These are phyloP conservation scores for Cladochytrium replicatum DNA, from an alignment of 192 early-diverging fungal genomes.

Conservation along the genomic window DNA sequence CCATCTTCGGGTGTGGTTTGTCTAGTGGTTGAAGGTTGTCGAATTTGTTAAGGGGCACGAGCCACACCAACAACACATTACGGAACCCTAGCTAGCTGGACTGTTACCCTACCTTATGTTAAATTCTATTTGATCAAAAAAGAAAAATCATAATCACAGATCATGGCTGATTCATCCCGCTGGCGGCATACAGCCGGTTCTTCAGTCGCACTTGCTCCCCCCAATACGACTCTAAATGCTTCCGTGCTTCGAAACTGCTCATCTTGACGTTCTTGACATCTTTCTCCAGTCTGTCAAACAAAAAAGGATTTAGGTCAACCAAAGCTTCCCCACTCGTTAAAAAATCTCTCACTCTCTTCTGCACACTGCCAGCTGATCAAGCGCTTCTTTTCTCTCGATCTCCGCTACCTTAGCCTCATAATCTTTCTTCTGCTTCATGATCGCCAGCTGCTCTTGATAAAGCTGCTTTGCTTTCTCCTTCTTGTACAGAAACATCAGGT, in stretches of 20 bases:
- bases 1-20: background rate
- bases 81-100: too few relatives aligned
- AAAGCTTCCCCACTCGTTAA: too few relatives aligned
- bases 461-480: slow-evolving; percentile 40
- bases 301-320: too few relatives aligned
- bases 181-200: too few relatives aligned
- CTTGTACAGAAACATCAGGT: slow-evolving; percentile 36
- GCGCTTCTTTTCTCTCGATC: slow-evolving; percentile 21
- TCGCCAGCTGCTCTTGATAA: slow-evolving; percentile 39
- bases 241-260: slow-evolving; percentile 10
- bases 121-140: too few relatives aligned
- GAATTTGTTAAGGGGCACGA: too few relatives aligned
- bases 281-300: slow-evolving; percentile 10
- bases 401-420: slow-evolving; percentile 29
- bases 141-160: too few relatives aligned
- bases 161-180: too few relatives aligned
- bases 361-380: slow-evolving; percentile 24
- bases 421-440: slow-evolving; percentile 27
- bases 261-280: slow-evolving; percentile 15
- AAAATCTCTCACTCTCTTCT: slow-evolving; percentile 28
- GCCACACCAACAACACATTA: too few relatives aligned
- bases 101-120: too few relatives aligned
- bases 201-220: slow-evolving; percentile 10
- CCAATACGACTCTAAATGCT: slow-evolving; percentile 19
- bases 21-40: too few relatives aligned